Evolutionary conservation across 2,329 filamentous ascomycete species (phyloP).

Genomic region (Lasiodiplodia sp.): DNA sequence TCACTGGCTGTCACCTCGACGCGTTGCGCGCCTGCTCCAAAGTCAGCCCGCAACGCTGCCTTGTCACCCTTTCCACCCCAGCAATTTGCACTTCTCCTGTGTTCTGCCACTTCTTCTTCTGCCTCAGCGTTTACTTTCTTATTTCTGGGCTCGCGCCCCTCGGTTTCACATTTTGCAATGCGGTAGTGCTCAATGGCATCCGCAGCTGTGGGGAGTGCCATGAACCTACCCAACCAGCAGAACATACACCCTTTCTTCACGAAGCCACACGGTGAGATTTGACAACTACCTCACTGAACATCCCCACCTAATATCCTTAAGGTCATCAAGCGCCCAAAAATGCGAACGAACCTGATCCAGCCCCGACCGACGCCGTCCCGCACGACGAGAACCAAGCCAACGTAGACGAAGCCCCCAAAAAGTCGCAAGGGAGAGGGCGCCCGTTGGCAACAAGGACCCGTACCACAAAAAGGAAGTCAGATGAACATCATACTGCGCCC

Average conservation of each 20-base stretch:
- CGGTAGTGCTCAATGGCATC: conserved; percentile 44
- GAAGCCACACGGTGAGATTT: conserved; percentile 34
- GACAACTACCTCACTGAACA: no score
- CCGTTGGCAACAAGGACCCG: not conserved
- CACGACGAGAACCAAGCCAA: conserved; percentile 20
- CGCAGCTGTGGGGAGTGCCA: conserved; percentile 44
- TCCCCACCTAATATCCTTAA: conserved; percentile 8
- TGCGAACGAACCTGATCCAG: conserved; percentile 37
- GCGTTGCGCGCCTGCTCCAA: conserved; percentile 9
- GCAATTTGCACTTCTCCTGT: not conserved
- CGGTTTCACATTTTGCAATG: conserved; percentile 8
- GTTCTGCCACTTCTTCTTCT: not conserved
- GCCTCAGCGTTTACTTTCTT: no score
- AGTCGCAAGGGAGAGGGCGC: not conserved
- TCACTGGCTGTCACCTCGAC: conserved; percentile 17
- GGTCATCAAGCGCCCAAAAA: conserved; percentile 32
- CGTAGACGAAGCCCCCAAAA: not conserved
- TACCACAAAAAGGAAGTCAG: conserved; percentile 11
- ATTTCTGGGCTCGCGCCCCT: not conserved
- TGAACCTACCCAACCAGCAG: conserved; percentile 46
- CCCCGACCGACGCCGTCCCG: conserved; percentile 31
- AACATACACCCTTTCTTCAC: conserved; percentile 50
- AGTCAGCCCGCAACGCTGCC: not conserved
- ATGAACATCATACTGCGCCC: not conserved
- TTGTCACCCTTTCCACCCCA: not conserved